Evolutionary conservation across 352 stramenopile species (phyloP), one percentile per base, ranked within the genome.

Genomic region (Phytopythium sindhum): DNA sequence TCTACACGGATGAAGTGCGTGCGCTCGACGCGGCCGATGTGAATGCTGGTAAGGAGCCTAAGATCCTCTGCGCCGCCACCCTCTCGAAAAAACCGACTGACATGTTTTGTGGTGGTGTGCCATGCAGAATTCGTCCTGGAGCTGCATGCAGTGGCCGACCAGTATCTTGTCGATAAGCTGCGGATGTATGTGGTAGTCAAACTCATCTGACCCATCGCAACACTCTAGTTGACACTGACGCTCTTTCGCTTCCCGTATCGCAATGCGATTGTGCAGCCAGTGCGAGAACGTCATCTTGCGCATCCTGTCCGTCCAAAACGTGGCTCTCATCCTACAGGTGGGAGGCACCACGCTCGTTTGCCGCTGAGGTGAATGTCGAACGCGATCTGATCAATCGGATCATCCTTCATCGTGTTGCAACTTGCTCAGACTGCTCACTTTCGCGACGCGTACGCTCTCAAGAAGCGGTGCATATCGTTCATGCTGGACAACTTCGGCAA

Each of bases 1-100:
- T 97, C 8, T 97, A 97, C 70, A 96, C 89, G 17, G 90, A 97
- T 52, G 72, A 91, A 65, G 88, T 96, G 2, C 55, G 54, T 2
- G 69, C 65, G 8, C 66, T 95, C 8, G 23, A 65, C 37, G 65
- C 64, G 51, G 50, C 57, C 0, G 73, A 81, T 52, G 8, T 83
- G 35, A 74, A 73, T 47, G 69, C 80, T 60, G 80, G 82, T 91
- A 57, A 21, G 62, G 31, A 21, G 14, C 23, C 19, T 47, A 26
- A 2, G 8, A 39, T 9, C 70, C 10, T 42, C 21, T 39, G 24
- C 21, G 2, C 19, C 10, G 12, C 31, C 31, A 28, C 42, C n/a
- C n/a, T 23, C 21, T 42, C 12, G 33, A 21, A 50, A 37, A 8
- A 31, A n/a, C 9, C 35, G 21, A 53, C 26, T 19, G 28, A 33